A percentile compares a stretch with the other conserved stretches of the same genome.
Evolutionary conservation across 2,329 filamentous ascomycete species (phyloP).

Genomic region (Aureobasidium sp.): DNA sequence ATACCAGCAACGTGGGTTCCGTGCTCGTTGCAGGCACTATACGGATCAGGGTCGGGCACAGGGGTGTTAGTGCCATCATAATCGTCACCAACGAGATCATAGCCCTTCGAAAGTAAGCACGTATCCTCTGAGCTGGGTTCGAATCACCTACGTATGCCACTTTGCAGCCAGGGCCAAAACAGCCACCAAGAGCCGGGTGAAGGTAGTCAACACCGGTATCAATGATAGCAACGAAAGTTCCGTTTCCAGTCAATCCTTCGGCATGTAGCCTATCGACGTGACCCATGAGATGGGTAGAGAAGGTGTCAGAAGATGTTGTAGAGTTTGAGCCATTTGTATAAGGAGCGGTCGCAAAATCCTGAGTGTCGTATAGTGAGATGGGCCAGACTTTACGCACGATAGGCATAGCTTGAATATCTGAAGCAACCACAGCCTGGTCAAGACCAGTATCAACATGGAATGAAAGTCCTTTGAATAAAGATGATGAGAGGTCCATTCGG

Average conservation of each 20-base stretch:
- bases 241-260: constrained; percentile 40
- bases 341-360: constrained; percentile 15
- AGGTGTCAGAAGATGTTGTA: constrained; percentile 18
- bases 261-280: constrained; percentile 34
- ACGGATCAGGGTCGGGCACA: constrained; percentile 45
- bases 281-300: constrained; percentile 29
- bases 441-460: constrained; percentile 20
- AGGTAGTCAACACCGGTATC: constrained; percentile 50
- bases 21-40: constrained; percentile 51
- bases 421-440: constrained; percentile 19
- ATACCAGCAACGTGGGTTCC: constrained; percentile 58
- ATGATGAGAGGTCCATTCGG: constrained; percentile 20
- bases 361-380: constrained; percentile 20
- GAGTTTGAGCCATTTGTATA: constrained; percentile 18
- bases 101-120: constrained; percentile 31
- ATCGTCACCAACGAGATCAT: constrained; percentile 52
- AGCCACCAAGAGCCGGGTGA: constrained; percentile 57
- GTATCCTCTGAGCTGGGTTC: background rate
- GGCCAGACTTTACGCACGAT: constrained; percentile 22
- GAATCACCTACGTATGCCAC: constrained; percentile 37
- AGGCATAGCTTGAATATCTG: constrained; percentile 20
- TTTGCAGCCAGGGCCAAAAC: constrained; percentile 54
- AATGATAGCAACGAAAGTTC: constrained; percentile 38
- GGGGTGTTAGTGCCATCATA: constrained; percentile 31
- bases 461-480: constrained; percentile 21